phyloP scores from a whole-genome alignment of 2,329 filamentous ascomycete species.

The Beauveria sp. region DNA sequence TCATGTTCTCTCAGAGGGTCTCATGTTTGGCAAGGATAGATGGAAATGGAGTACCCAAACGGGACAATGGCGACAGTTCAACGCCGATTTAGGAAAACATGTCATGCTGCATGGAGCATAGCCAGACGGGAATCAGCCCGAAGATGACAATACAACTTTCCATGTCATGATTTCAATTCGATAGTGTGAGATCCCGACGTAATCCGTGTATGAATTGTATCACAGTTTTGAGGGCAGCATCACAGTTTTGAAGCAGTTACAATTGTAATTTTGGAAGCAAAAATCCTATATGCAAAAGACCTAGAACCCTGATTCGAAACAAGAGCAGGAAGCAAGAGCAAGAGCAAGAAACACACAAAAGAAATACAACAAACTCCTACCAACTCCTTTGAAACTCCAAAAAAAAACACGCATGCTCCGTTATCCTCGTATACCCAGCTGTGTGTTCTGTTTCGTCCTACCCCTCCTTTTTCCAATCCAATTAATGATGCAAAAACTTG shows the following conservation, averaged over 20 bases:
- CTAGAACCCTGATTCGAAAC: background rate
- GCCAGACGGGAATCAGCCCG: background rate
- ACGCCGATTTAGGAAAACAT: background rate
- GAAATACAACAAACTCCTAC: background rate
- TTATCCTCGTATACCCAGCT: slow-evolving; percentile 1
- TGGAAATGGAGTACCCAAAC: background rate
- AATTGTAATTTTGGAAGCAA: background rate
- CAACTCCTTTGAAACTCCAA: background rate
- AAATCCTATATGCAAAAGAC: background rate
- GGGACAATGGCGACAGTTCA: background rate
- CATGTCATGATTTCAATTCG: background rate
- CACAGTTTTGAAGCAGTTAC: too few species aligned
- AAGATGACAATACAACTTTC: background rate
- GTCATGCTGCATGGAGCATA: background rate
- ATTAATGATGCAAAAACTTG: background rate
- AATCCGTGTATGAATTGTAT: too few species aligned
- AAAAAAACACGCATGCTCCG: background rate
- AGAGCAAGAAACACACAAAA: background rate
- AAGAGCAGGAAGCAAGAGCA: background rate
- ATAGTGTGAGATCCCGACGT: too few species aligned
- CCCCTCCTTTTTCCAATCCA: background rate
- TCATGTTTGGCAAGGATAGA: background rate
- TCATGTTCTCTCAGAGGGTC: too few species aligned
- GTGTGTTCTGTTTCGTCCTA: background rate
- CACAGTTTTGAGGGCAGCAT: too few species aligned